Evolutionary conservation across 371 early-diverging fungal genomes (phyloP).

Genomic region (Dinochytrium kinnereticum): DNA sequence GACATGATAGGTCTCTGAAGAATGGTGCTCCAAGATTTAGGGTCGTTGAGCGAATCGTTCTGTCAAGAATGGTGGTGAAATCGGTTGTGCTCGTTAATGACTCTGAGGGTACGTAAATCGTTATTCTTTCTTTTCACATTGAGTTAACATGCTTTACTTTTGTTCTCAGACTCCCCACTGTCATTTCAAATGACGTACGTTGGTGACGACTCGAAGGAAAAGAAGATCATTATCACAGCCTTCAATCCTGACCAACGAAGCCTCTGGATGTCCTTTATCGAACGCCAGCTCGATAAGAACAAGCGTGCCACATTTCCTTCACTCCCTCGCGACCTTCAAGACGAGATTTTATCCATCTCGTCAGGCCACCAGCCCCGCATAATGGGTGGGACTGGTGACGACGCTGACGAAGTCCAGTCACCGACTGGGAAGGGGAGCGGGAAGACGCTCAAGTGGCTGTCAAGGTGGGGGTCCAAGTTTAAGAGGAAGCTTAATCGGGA

Average conservation of each 20-base stretch:
- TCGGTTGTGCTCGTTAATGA: conserved; percentile 2
- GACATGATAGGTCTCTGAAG: conserved; percentile 17
- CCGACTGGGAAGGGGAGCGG: conserved; percentile 2
- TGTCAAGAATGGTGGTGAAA: conserved; percentile 16
- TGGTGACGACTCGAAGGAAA: conserved; percentile 21
- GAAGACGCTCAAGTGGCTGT: conserved; percentile 24
- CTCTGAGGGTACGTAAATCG: neutral
- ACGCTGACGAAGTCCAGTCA: neutral
- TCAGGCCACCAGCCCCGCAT: conserved; percentile 10
- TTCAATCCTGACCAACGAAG: conserved; percentile 32
- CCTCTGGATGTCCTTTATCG: conserved; percentile 28
- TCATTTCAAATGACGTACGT: conserved; percentile 26
- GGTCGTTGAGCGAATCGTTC: conserved; percentile 21
- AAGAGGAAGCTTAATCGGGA: conserved; percentile 23
- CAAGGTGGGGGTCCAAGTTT: conserved; percentile 17
- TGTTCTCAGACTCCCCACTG: conserved; percentile 13
- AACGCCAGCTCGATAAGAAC: conserved; percentile 28
- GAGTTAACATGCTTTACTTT: neutral
- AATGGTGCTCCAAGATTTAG: conserved; percentile 11
- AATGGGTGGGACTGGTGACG: neutral
- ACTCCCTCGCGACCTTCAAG: conserved; percentile 4
- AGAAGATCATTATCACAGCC: conserved; percentile 25
- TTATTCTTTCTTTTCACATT: neutral
- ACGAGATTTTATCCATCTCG: conserved; percentile 10
- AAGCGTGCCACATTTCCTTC: conserved; percentile 17